Conservation (phyloP, 192 early-diverging fungal genomes). For the Linnemannia hyalina region DNA sequence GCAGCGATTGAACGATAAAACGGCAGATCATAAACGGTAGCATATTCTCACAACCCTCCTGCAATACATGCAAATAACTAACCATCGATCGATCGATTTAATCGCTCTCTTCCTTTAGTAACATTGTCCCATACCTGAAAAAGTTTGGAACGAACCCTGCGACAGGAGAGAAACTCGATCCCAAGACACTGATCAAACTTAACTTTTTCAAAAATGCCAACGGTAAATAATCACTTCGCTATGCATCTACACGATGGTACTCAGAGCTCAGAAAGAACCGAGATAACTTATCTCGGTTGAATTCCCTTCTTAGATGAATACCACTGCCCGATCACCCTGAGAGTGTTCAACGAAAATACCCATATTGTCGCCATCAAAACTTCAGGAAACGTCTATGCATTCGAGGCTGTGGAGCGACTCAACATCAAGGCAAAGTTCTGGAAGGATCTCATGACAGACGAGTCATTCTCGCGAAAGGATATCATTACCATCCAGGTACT, state of each 20-base stretch:
- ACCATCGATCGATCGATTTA: no score
- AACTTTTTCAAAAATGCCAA: slow-evolving; percentile 87
- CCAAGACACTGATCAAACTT: slow-evolving; percentile 81
- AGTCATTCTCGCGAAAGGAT: slow-evolving; percentile 88
- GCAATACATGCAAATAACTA: no score
- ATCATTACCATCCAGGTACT: slow-evolving; percentile 87
- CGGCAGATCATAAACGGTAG: neutral
- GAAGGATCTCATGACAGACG: slow-evolving; percentile 89
- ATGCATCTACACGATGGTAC: neutral
- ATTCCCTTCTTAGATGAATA: slow-evolving; percentile 69
- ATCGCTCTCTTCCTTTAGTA: slow-evolving; percentile 28
- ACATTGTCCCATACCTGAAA: slow-evolving; percentile 85
- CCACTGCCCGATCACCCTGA: slow-evolving; percentile 92
- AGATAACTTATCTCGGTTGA: neutral
- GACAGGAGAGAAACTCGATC: slow-evolving; percentile 79
- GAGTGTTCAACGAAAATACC: slow-evolving; percentile 84
- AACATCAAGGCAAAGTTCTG: slow-evolving; percentile 89
- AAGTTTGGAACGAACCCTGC: slow-evolving; percentile 91
- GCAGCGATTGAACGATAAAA: neutral
- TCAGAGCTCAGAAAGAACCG: neutral
- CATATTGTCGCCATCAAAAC: slow-evolving; percentile 90
- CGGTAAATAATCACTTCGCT: slow-evolving; percentile 29
- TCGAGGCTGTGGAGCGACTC: slow-evolving; percentile 87
- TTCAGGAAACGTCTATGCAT: slow-evolving; percentile 91
- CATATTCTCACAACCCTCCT: no score